A percentile compares a stretch with the other conserved stretches of the same genome.
These are phyloP conservation scores for Boletellus deceptivus DNA, from an alignment of 1,284 basidiomycete species.

Conservation along the genomic window DNA sequence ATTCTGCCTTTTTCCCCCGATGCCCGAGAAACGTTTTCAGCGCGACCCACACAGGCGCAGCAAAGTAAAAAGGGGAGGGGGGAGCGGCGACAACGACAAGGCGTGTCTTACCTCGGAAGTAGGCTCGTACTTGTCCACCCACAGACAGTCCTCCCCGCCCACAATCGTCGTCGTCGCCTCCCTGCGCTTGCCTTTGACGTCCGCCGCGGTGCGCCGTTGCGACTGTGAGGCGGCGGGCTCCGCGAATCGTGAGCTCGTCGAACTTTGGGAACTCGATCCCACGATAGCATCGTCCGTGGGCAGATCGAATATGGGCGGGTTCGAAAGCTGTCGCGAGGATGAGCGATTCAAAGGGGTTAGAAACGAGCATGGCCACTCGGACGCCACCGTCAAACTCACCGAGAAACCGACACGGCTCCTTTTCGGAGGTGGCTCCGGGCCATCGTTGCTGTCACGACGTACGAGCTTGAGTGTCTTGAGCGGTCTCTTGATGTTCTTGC, in stretches of 20 bases:
- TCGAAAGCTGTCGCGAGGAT: conserved; percentile 31
- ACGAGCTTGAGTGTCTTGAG: conserved; percentile 40
- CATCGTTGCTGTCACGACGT: conserved; percentile 16
- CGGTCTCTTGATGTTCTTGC: conserved; percentile 23
- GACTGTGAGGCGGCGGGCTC: background rate
- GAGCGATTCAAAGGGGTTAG: too few species aligned
- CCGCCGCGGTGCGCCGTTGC: conserved; percentile 14
- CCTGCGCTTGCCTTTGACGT: conserved; percentile 49
- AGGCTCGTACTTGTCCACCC: conserved; percentile 80
- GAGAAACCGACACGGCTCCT: conserved; percentile 36
- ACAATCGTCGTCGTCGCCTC: conserved; percentile 11
- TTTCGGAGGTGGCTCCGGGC: conserved; percentile 24
- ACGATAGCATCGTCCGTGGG: conserved; percentile 18
- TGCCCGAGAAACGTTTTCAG: background rate
- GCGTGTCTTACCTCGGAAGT: conserved; percentile 51
- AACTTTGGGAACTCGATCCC: conserved; percentile 11
- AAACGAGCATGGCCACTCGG: too few species aligned
- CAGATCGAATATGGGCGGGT: conserved; percentile 37
- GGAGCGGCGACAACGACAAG: conserved; percentile 1
- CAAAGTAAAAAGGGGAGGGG: background rate
- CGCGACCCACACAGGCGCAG: background rate
- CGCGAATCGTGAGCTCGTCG: background rate
- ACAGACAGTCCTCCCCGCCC: conserved; percentile 51
- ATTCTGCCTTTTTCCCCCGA: conserved; percentile 52
- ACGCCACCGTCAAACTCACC: conserved; percentile 6